phyloP scores from a whole-genome alignment of 2,329 filamentous ascomycete species.

The Zymoseptoria crescenta region DNA sequence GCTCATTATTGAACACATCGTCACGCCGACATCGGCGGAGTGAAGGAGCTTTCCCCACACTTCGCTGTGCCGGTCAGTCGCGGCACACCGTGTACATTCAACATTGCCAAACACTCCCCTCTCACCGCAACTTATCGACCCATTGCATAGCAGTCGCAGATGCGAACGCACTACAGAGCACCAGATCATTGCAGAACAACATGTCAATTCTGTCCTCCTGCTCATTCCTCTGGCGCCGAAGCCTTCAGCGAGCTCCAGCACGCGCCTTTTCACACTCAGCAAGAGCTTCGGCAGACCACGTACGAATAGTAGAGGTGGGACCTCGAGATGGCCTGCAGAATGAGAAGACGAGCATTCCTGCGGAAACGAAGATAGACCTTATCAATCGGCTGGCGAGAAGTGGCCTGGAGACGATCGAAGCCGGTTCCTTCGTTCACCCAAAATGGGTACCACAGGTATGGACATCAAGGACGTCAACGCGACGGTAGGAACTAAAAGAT shows the following conservation, averaged over 20 bases:
- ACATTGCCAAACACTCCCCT: no score
- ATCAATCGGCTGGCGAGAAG: slow-evolving; percentile 61
- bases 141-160: background rate
- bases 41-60: no score
- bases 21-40: no score
- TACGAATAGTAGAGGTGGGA: slow-evolving; percentile 67
- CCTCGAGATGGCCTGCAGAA: slow-evolving; percentile 84
- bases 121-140: background rate
- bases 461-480: background rate
- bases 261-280: slow-evolving; percentile 22
- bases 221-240: slow-evolving; percentile 6
- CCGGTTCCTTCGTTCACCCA: slow-evolving; percentile 73
- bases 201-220: slow-evolving; percentile 5
- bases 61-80: background rate
- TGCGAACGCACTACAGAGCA: background rate
- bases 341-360: slow-evolving; percentile 62
- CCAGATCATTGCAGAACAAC: background rate
- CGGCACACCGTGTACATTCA: background rate
- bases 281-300: slow-evolving; percentile 32
- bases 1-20: no score
- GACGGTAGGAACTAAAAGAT: slow-evolving; percentile 4
- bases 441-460: slow-evolving; percentile 75
- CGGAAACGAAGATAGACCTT: slow-evolving; percentile 67
- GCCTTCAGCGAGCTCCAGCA: background rate
- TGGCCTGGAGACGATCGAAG: slow-evolving; percentile 67